phyloP scores from a whole-genome alignment of 2,329 filamentous ascomycete species.

The Botryosphaeria agaves region DNA sequence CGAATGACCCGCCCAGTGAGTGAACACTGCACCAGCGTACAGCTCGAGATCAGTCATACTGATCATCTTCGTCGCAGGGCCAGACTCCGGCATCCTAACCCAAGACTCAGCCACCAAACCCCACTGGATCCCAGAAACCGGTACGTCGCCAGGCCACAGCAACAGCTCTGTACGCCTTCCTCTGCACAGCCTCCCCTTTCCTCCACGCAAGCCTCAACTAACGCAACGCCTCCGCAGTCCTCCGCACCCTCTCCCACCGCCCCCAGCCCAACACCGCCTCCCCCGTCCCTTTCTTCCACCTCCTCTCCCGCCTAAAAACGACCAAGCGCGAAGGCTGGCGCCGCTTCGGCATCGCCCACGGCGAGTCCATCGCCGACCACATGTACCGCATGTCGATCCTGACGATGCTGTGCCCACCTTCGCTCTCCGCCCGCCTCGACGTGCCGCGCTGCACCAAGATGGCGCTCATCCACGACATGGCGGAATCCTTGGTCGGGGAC shows the following conservation, averaged over 20 bases:
- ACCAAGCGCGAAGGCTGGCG: conserved; percentile 94
- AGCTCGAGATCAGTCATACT: neutral
- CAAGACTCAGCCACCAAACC: conserved; percentile 8
- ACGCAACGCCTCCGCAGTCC: conserved; percentile 29
- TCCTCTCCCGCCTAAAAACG: conserved; percentile 86
- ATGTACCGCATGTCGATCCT: conserved; percentile 99
- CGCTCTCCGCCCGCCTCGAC: conserved; percentile 55
- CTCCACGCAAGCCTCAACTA: neutral
- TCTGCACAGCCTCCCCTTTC: neutral
- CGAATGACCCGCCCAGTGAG: conserved; percentile 20
- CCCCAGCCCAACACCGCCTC: conserved; percentile 46
- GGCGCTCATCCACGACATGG: conserved; percentile 96
- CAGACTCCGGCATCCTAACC: conserved; percentile 17
- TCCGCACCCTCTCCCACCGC: conserved; percentile 43
- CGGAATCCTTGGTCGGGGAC: conserved; percentile 84
- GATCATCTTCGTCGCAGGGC: conserved; percentile 8
- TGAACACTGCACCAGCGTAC: conserved; percentile 1
- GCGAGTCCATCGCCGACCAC: conserved; percentile 92
- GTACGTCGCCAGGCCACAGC: conserved; percentile 17
- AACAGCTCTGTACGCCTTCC: neutral
- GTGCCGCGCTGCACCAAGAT: conserved; percentile 78
- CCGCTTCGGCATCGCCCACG: conserved; percentile 57
- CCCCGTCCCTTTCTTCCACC: conserved; percentile 82
- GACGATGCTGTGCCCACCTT: conserved; percentile 72
- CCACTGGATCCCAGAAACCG: conserved; percentile 26